Base-by-base conservation (phyloP, 352 stramenopile genomes). In the Globisporangium spinosum region DNA sequence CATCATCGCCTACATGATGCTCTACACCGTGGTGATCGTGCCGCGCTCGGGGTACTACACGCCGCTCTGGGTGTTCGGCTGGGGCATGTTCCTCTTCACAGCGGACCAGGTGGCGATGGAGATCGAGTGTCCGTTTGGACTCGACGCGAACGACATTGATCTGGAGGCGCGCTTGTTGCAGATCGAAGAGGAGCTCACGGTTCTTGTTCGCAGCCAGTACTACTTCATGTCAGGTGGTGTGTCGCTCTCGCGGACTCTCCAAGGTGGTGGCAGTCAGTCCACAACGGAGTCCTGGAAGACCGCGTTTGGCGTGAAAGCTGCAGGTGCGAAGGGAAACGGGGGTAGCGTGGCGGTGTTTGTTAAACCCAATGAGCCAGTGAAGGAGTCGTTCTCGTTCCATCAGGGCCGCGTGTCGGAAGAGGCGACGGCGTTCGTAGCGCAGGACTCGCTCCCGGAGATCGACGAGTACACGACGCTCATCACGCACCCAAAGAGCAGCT, bases 11-110 rank as follows among this genome's bases (percentile, higher is more conserved):
- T 94, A 92, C 69, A 91, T 94, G 79, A 78, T 78, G 64, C 78
- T 94, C 43, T 94, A 94, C 75, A 93, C 82, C 13, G 83, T 94
- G 66, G 87, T 92, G n/a, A 93, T 93, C 62, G 84, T 94, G 12
- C 83, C 84, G 20, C 78, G 74, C 40, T 94, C 87, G 3, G 78
- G 77, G 22, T 72, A 90, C 15, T 92, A 89, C 65, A 92, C 87
- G 7, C 87, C 87, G 3, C 34, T 94, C 6, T 93, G 87, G 83
- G 85, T 94, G 9, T 92, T 93, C 38, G 66, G 83, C 58, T 94
- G 87, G 87, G 83, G 84, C 7, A 82, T 86, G 20, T 91, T 94
- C 69, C 73, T 94, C 17, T 92, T 94, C 71, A 91, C 89, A 60
- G 84, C 84, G 1, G 87, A 94, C 56, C 82, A 94, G 68, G 79